Evolutionary conservation across 2,329 filamentous ascomycete genomes (phyloP).

Genomic region (Epichloe hybrida): DNA sequence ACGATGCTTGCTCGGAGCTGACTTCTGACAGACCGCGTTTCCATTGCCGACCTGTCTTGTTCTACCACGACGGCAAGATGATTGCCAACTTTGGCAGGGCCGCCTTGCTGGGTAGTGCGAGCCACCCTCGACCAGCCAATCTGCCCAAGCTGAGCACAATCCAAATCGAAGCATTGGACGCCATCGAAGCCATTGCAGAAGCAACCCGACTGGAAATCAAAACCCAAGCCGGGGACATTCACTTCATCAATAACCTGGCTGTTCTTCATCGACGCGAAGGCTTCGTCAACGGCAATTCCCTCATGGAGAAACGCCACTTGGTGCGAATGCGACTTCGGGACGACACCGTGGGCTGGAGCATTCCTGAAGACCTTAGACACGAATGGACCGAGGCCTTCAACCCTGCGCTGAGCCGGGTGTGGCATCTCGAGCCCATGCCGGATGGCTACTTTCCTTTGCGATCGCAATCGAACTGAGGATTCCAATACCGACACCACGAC

Average conservation of each 20-base stretch:
- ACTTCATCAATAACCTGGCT: slow-evolving; percentile 52
- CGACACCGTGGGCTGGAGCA: slow-evolving; percentile 34
- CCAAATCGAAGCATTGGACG: slow-evolving; percentile 44
- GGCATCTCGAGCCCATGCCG: slow-evolving; percentile 50
- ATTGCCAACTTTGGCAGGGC: slow-evolving; percentile 48
- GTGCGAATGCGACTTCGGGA: slow-evolving; percentile 48
- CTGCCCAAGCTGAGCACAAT: slow-evolving; percentile 34
- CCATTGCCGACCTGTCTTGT: slow-evolving; percentile 43
- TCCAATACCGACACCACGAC: neutral
- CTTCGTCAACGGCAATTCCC: slow-evolving; percentile 36
- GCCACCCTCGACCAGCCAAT: slow-evolving; percentile 36
- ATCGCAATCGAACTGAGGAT: slow-evolving; percentile 37
- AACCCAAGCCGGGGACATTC: slow-evolving; percentile 45
- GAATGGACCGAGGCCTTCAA: slow-evolving; percentile 42
- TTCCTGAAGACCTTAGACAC: slow-evolving; percentile 32
- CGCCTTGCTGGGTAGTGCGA: slow-evolving; percentile 37
- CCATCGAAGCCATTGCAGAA: slow-evolving; percentile 39
- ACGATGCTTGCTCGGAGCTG: neutral
- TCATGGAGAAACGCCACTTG: slow-evolving; percentile 37
- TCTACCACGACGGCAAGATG: slow-evolving; percentile 34
- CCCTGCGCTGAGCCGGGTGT: slow-evolving; percentile 29
- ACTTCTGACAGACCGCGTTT: slow-evolving; percentile 33
- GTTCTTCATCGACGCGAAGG: slow-evolving; percentile 46
- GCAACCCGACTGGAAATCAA: slow-evolving; percentile 41
- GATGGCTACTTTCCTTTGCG: slow-evolving; percentile 43